These are phyloP conservation scores for Beverwykella pulmonaria DNA, from an alignment of 495 filamentous ascomycete genomes.

Conservation along the genomic window DNA sequence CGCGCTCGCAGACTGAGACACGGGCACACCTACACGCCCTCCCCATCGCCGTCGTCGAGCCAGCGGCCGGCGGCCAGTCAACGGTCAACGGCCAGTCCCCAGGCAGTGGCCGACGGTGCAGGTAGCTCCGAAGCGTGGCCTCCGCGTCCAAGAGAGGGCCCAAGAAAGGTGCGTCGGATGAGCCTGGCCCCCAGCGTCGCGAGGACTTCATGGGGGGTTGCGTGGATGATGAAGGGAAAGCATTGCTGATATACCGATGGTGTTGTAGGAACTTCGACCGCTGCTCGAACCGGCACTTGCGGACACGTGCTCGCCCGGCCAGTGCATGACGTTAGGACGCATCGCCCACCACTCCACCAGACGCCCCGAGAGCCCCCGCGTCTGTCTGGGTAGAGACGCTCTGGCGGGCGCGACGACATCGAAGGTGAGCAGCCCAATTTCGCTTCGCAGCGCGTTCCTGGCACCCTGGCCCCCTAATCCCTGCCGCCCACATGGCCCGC, in stretches of 20 bases:
- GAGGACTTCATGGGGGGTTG: background rate
- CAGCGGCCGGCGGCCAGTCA: too few species aligned
- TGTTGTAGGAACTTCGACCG: slow-evolving; percentile 18
- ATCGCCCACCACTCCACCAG: background rate
- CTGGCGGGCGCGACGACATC: background rate
- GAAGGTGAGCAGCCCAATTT: slow-evolving; percentile 32
- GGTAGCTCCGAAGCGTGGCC: slow-evolving; percentile 5
- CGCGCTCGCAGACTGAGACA: slow-evolving; percentile 21
- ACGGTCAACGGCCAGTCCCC: too few species aligned
- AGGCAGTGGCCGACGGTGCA: too few species aligned
- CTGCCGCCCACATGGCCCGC: slow-evolving; percentile 33
- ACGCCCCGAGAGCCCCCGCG: background rate
- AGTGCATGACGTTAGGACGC: slow-evolving; percentile 1
- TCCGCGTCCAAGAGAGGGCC: slow-evolving; percentile 1
- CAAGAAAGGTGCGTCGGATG: slow-evolving; percentile 26
- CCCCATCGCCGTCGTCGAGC: background rate
- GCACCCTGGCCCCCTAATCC: slow-evolving; percentile 16
- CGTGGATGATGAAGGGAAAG: slow-evolving; percentile 18
- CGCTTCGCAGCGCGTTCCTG: slow-evolving; percentile 26
- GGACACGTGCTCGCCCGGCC: background rate
- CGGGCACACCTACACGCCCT: background rate
- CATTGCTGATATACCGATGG: slow-evolving; percentile 37
- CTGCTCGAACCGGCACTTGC: slow-evolving; percentile 16
- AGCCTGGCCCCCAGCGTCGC: slow-evolving; percentile 17
- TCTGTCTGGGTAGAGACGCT: background rate